These are phyloP conservation scores for Ajuga chamaepitys DNA, from an alignment of 257 asterid species.

Conservation along the genomic window DNA sequence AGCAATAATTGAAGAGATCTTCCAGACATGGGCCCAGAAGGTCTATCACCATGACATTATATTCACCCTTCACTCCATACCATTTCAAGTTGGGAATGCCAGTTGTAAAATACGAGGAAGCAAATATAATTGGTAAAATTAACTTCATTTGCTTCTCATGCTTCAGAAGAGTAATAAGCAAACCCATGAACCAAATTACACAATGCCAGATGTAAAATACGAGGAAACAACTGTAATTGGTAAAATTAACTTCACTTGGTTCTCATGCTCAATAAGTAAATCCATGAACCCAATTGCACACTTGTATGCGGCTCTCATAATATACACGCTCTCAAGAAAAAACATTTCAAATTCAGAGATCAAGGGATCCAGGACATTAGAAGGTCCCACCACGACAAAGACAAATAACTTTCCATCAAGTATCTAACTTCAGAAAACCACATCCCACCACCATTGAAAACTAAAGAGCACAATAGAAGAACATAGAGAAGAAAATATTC, in stretches of 20 bases:
- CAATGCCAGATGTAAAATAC: conserved; percentile 47
- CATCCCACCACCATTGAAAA: neutral
- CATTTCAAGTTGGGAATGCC: conserved; percentile 76
- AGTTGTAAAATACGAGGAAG: conserved; percentile 30
- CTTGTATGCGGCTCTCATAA: neutral
- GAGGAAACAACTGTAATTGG: conserved; percentile 7
- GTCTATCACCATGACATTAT: conserved; percentile 73
- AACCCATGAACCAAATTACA: neutral
- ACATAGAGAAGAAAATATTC: neutral
- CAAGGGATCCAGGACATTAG: neutral
- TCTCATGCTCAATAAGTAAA: neutral
- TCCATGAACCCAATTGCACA: neutral
- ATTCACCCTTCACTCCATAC: conserved; percentile 79
- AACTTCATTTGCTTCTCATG: neutral
- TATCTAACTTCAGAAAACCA: conserved; percentile 7
- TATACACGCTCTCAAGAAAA: neutral
- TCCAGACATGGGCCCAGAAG: conserved; percentile 86
- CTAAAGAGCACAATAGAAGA: neutral
- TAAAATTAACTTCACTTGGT: neutral
- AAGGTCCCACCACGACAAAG: neutral
- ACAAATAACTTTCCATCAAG: conserved; percentile 5
- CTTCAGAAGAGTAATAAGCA: neutral
- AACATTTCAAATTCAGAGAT: neutral
- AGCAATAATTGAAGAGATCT: conserved; percentile 81
- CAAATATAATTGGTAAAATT: neutral